Conservation (phyloP, 2,329 filamentous ascomycete genomes). For the Aspergillus niger region DNA sequence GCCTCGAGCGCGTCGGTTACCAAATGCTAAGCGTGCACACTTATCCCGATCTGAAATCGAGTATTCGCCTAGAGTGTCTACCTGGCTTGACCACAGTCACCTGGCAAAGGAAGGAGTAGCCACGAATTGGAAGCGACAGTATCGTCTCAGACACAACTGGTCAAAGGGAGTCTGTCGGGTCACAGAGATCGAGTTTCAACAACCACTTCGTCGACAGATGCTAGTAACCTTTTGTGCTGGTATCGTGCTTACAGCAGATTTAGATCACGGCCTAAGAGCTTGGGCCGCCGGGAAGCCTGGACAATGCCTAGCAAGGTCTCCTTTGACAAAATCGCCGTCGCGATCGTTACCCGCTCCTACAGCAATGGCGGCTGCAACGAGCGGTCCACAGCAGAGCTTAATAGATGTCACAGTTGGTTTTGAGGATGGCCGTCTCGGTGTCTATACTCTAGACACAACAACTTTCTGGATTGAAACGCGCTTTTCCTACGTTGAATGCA, state of each 20-base stretch:
- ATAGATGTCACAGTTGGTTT: conserved; percentile 71
- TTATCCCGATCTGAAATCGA: conserved; percentile 42
- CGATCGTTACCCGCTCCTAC: conserved; percentile 70
- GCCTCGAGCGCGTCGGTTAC: conserved; percentile 74
- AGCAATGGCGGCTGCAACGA: conserved; percentile 46
- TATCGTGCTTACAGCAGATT: conserved; percentile 75
- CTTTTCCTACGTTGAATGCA: conserved; percentile 64
- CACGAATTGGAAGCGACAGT: conserved; percentile 85
- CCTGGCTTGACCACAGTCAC: conserved; percentile 64
- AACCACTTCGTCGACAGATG: conserved; percentile 59
- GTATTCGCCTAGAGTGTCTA: conserved; percentile 59
- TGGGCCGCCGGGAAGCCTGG: conserved; percentile 71
- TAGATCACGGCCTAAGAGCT: conserved; percentile 68
- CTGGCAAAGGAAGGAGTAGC: conserved; percentile 53
- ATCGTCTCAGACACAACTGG: conserved; percentile 90
- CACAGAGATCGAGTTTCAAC: conserved; percentile 69
- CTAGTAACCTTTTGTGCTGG: conserved; percentile 78
- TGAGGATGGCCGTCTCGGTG: conserved; percentile 67
- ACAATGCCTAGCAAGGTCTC: conserved; percentile 57
- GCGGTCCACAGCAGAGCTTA: conserved; percentile 43
- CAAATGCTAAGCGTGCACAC: conserved; percentile 59
- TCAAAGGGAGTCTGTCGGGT: conserved; percentile 77
- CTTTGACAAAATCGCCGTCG: conserved; percentile 29
- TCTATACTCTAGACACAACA: conserved; percentile 63
- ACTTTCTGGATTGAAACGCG: conserved; percentile 48